Conservation (phyloP, 2,329 filamentous ascomycete species). For the Pseudogymnoascus sp. region DNA sequence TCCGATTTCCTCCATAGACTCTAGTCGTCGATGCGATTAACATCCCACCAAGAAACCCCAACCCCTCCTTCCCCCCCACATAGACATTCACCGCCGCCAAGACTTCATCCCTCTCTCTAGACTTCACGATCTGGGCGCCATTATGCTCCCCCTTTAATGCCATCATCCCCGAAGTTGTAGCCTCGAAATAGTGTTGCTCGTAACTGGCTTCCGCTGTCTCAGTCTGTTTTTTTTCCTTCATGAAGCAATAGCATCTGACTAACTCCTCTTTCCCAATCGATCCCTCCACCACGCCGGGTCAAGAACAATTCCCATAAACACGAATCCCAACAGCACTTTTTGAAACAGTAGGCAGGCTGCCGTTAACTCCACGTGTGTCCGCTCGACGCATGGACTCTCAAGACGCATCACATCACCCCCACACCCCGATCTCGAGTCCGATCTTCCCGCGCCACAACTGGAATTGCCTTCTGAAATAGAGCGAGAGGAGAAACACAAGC, state of each 20-base stretch:
- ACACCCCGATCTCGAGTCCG: background rate
- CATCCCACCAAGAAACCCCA: background rate
- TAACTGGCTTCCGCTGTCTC: background rate
- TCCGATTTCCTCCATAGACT: background rate
- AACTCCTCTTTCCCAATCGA: background rate
- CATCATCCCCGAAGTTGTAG: too few relatives aligned
- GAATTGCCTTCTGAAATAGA: slow-evolving; percentile 3
- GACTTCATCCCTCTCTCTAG: background rate
- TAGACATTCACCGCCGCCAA: background rate
- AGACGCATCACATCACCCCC: background rate
- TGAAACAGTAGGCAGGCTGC: background rate
- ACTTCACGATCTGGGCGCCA: background rate
- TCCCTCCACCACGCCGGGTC: background rate
- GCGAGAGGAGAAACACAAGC: slow-evolving; percentile 2
- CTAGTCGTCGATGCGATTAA: background rate
- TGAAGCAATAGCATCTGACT: background rate
- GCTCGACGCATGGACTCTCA: background rate
- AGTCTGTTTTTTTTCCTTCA: background rate
- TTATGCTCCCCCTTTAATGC: background rate
- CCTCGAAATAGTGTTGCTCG: too few relatives aligned
- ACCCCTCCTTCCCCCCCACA: background rate
- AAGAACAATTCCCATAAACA: background rate
- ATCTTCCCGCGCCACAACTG: slow-evolving; percentile 3
- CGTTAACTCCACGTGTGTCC: background rate
- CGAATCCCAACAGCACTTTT: background rate